Conservation (phyloP, 1,139 yeast genomes). For the Meyerozyma sp. region DNA sequence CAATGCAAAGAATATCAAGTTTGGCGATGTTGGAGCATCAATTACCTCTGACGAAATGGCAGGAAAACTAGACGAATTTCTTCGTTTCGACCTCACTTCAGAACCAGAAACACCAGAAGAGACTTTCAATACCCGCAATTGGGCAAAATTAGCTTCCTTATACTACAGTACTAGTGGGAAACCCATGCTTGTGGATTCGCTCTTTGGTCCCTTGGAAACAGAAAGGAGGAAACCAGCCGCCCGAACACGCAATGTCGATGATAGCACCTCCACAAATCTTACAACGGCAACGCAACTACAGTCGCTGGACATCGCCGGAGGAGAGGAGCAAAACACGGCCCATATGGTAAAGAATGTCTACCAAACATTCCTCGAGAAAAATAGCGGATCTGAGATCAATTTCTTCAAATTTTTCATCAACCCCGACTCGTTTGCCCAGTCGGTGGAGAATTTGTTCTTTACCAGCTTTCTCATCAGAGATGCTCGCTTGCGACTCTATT, state of each 20-base stretch:
- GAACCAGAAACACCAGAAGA: conserved; percentile 11
- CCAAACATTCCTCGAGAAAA: conserved; percentile 26
- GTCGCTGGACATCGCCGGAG: conserved; percentile 45
- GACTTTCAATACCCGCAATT: conserved; percentile 39
- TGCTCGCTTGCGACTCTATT: conserved; percentile 50
- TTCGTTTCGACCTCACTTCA: conserved; percentile 10
- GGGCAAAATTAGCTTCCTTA: conserved; percentile 58
- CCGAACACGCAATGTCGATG: conserved; percentile 35
- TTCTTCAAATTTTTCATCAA: conserved; percentile 65
- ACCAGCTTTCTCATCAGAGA: conserved; percentile 76
- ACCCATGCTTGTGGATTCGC: conserved; percentile 52
- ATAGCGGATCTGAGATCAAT: conserved; percentile 35
- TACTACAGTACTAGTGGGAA: conserved; percentile 43
- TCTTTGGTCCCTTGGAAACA: conserved; percentile 69
- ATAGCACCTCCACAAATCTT: conserved; percentile 28
- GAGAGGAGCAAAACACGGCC: conserved; percentile 54
- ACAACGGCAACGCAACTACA: conserved; percentile 54
- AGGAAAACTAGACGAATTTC: conserved; percentile 29
- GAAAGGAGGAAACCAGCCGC: conserved; percentile 44
- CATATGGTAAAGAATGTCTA: conserved; percentile 50
- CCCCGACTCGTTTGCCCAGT: conserved; percentile 70
- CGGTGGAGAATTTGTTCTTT: conserved; percentile 80
- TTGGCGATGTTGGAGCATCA: conserved; percentile 48
- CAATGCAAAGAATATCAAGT: conserved; percentile 54
- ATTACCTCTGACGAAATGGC: conserved; percentile 46